Evolutionary conservation across 1,284 basidiomycete genomes (phyloP).

Genomic region (Microbotryum silenes-acaulis): DNA sequence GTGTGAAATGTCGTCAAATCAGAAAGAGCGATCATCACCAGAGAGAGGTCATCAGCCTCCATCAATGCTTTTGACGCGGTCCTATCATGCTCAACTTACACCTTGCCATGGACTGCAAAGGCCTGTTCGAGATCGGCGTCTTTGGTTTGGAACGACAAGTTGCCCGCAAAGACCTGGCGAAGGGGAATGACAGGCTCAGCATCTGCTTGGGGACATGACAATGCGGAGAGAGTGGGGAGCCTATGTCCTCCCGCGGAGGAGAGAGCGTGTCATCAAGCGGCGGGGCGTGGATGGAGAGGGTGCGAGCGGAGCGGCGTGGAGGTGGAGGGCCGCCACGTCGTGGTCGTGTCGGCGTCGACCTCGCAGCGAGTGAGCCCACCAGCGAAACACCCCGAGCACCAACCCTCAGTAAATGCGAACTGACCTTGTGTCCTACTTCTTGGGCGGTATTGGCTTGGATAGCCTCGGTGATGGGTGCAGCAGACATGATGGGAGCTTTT

Average conservation of each 20-base stretch:
- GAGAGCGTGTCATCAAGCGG: neutral
- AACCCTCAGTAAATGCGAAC: neutral
- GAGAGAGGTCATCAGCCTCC: no score
- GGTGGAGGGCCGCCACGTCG: neutral
- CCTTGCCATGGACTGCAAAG: conserved; percentile 19
- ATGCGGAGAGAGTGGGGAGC: neutral
- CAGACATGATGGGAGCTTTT: neutral
- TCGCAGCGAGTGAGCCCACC: neutral
- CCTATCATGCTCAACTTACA: conserved; percentile 9
- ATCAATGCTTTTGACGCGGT: neutral
- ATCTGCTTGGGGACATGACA: neutral
- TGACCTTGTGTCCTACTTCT: conserved; percentile 34
- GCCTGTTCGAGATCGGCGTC: conserved; percentile 24
- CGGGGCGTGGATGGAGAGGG: neutral
- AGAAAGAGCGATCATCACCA: neutral
- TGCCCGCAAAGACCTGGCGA: conserved; percentile 29
- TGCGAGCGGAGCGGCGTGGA: neutral
- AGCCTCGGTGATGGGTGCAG: conserved; percentile 24
- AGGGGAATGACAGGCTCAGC: conserved; percentile 1
- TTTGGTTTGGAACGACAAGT: conserved; percentile 29
- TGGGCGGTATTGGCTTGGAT: conserved; percentile 25
- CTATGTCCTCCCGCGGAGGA: no score
- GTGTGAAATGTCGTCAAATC: neutral
- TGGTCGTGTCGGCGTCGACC: neutral
- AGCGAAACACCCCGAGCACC: neutral